Conservation (phyloP, 345 rosid species). For the Eucalyptus virginea region DNA sequence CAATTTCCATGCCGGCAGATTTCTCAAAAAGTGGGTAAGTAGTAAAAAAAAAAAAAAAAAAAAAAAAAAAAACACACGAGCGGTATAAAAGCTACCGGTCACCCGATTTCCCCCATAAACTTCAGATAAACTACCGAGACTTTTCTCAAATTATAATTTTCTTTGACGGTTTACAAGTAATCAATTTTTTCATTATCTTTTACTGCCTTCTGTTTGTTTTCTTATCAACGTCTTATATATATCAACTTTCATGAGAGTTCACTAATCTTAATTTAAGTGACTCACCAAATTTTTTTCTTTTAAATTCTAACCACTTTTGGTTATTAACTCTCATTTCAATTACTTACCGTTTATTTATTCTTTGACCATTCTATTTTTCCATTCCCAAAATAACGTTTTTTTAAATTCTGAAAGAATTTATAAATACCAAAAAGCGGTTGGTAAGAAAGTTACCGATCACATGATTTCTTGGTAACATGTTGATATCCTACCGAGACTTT, state of each 20-base stretch:
- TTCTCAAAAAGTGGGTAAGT: background rate
- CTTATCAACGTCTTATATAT: background rate
- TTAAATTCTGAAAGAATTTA: background rate
- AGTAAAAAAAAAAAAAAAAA: background rate
- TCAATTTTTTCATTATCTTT: background rate
- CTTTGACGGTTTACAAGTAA: background rate
- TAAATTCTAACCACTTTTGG: background rate
- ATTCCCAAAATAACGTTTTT: background rate
- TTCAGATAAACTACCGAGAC: background rate
- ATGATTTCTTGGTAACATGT: background rate
- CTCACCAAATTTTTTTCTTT: background rate
- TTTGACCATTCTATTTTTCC: background rate
- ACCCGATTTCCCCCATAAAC: background rate
- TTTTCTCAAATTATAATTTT: background rate
- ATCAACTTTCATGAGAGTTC: background rate
- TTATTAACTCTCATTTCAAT: background rate
- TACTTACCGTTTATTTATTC: background rate
- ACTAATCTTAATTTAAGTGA: background rate
- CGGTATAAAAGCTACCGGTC: background rate
- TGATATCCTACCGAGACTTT: background rate
- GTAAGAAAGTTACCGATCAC: background rate
- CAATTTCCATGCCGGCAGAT: background rate
- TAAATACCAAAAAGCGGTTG: background rate
- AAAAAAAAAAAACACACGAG: background rate
- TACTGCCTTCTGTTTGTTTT: background rate